A percentile compares a stretch with the other conserved stretches of the same genome.
Conservation (phyloP, 2,329 filamentous ascomycete species). For the Biscogniauxia sp. region DNA sequence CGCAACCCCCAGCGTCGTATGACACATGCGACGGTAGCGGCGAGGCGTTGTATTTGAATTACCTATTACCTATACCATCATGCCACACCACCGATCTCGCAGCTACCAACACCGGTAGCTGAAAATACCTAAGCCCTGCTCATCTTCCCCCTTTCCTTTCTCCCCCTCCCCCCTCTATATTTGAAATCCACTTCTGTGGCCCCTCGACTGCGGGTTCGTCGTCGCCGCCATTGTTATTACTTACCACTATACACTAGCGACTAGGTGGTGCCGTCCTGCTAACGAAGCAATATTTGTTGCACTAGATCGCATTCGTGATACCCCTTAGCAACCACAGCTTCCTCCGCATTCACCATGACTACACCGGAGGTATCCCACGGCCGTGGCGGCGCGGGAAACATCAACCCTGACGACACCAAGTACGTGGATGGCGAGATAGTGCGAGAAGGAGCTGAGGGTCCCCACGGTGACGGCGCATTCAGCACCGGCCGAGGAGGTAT, state of each 20-base stretch:
- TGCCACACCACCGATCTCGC: neutral
- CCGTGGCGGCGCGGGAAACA: conserved; percentile 61
- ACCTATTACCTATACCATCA: no score
- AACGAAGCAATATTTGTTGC: neutral
- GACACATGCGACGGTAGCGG: neutral
- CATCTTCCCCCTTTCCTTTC: no score
- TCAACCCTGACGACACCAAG: conserved; percentile 53
- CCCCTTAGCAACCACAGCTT: conserved; percentile 1
- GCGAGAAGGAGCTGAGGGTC: conserved; percentile 51
- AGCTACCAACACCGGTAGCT: neutral
- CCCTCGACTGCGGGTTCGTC: no score
- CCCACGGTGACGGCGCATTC: conserved; percentile 57
- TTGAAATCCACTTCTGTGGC: no score
- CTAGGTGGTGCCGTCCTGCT: neutral
- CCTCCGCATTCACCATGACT: conserved; percentile 28
- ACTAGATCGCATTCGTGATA: neutral
- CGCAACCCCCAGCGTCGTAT: neutral
- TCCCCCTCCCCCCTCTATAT: no score
- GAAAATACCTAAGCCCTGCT: no score
- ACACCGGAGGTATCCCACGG: conserved; percentile 56
- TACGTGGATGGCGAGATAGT: conserved; percentile 64
- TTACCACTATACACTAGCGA: no score
- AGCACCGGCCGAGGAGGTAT: conserved; percentile 59
- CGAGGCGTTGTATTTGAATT: neutral
- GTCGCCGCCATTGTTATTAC: no score